Conservation (phyloP, 495 filamentous ascomycete genomes). For the Penicillium lividum region DNA sequence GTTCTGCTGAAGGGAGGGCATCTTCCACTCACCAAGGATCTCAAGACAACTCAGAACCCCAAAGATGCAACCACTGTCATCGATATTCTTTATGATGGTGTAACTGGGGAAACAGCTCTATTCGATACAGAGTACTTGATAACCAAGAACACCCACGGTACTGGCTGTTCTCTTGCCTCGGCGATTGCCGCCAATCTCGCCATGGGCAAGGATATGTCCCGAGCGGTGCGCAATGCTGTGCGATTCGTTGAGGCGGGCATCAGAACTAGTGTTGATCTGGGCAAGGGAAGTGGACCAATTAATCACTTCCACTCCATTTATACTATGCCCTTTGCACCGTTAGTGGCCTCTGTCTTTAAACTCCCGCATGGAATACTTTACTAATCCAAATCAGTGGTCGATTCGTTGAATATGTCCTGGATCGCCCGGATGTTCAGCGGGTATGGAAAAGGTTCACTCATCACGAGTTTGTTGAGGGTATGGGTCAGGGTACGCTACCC, state of each 20-base stretch:
- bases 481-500: constrained; percentile 74
- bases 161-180: constrained; percentile 91
- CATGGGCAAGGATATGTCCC: constrained; percentile 57
- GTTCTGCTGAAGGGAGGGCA: constrained; percentile 94
- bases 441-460: constrained; percentile 74
- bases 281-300: constrained; percentile 82
- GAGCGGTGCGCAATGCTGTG: constrained; percentile 70
- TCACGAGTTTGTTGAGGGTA: constrained; percentile 75
- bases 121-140: constrained; percentile 68
- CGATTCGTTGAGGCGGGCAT: constrained; percentile 85
- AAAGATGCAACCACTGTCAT: constrained; percentile 66
- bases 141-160: constrained; percentile 88
- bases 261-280: constrained; percentile 68
- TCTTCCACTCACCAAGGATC: constrained; percentile 68
- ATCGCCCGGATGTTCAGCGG: constrained; percentile 66
- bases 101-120: constrained; percentile 40
- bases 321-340: constrained; percentile 80
- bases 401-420: constrained; percentile 84
- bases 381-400: constrained; percentile 56
- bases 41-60: constrained; percentile 49
- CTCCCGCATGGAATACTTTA: background rate
- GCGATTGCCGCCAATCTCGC: constrained; percentile 89
- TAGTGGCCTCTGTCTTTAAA: constrained; percentile 29
- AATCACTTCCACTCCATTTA: constrained; percentile 92
- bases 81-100: constrained; percentile 70